phyloP scores from a whole-genome alignment of 345 rosid genomes.

The Aegle marmelos region DNA sequence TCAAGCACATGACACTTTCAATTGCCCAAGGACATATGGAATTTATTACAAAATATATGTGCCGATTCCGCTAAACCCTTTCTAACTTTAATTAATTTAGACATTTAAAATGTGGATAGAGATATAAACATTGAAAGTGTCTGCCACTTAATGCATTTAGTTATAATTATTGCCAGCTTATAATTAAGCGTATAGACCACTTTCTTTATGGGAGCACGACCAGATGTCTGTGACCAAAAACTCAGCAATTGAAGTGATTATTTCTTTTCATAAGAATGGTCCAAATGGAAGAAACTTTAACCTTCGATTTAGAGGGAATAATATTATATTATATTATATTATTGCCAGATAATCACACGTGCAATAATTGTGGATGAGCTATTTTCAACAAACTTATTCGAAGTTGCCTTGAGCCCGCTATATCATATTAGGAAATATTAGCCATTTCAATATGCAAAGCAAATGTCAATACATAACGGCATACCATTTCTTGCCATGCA shows the following conservation, averaged over 20 bases:
- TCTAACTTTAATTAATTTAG: neutral
- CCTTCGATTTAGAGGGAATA: neutral
- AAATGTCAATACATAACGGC: neutral
- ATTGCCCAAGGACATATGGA: neutral
- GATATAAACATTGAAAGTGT: neutral
- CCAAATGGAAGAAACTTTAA: neutral
- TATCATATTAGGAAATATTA: neutral
- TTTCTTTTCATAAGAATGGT: neutral
- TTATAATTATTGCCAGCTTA: neutral
- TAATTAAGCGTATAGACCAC: neutral
- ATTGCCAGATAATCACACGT: neutral
- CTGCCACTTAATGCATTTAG: slow-evolving; percentile 1
- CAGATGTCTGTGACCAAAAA: neutral
- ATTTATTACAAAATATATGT: neutral
- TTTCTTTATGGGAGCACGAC: neutral
- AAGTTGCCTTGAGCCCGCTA: neutral
- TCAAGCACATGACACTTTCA: neutral
- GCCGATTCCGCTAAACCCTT: neutral
- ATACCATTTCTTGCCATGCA: neutral
- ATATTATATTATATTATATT: neutral
- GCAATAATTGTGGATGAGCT: neutral
- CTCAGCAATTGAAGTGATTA: neutral
- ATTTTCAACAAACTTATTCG: too few relatives aligned
- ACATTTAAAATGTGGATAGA: neutral
- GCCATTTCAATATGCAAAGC: neutral